phyloP scores from a whole-genome alignment of 148 eudicot genomes.

The Agrostemma githago region DNA sequence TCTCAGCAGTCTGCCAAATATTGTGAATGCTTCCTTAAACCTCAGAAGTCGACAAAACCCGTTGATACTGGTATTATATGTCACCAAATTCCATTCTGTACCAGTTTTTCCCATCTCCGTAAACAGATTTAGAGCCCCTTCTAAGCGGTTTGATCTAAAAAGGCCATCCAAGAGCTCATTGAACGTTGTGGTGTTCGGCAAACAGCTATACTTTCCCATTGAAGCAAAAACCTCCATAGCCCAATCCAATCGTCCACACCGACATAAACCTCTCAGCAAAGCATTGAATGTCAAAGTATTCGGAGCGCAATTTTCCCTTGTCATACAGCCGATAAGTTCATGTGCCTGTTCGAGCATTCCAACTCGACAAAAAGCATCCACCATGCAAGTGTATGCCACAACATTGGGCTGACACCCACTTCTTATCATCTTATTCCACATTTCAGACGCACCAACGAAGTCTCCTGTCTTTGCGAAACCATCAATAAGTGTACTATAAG shows the following conservation, averaged over 20 bases:
- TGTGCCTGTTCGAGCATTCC: slow-evolving; percentile 61
- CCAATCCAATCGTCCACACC: slow-evolving; percentile 49
- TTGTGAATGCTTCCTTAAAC: slow-evolving; percentile 41
- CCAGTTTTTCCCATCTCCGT: slow-evolving; percentile 50
- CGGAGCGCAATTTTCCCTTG: slow-evolving; percentile 52
- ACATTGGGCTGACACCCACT: slow-evolving; percentile 73
- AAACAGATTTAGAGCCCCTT: slow-evolving; percentile 34
- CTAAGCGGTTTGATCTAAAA: slow-evolving; percentile 39
- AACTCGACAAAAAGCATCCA: slow-evolving; percentile 67
- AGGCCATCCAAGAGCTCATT: slow-evolving; percentile 65
- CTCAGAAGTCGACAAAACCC: slow-evolving; percentile 43
- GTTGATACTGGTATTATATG: slow-evolving; percentile 53
- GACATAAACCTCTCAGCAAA: slow-evolving; percentile 57
- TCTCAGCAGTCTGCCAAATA: slow-evolving; percentile 59
- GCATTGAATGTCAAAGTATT: slow-evolving; percentile 64
- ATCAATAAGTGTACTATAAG: slow-evolving; percentile 65
- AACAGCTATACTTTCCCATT: slow-evolving; percentile 51
- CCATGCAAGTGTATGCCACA: slow-evolving; percentile 75
- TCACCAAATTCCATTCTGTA: slow-evolving; percentile 50
- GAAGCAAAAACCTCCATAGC: slow-evolving; percentile 46
- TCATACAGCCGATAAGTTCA: slow-evolving; percentile 54
- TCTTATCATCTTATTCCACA: slow-evolving; percentile 77
- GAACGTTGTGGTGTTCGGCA: slow-evolving; percentile 45
- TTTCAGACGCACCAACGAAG: slow-evolving; percentile 51
- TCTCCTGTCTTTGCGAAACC: slow-evolving; percentile 66